Conservation (phyloP, 768 basidiomycete genomes). For the Pisolithus marmoratus region DNA sequence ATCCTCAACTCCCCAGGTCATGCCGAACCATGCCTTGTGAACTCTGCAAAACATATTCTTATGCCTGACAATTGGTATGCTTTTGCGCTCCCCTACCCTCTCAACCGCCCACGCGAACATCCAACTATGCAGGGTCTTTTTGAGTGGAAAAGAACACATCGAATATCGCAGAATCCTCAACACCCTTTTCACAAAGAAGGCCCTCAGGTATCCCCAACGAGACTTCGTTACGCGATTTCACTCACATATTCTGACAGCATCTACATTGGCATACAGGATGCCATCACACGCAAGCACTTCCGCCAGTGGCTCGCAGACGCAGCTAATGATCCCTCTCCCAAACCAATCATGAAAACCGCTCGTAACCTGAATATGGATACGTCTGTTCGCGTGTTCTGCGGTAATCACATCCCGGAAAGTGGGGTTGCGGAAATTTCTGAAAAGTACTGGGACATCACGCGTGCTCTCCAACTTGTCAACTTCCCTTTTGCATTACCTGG, state of each 20-base stretch:
- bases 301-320: slow-evolving; percentile 61
- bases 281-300: slow-evolving; percentile 73
- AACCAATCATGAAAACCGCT: slow-evolving; percentile 83
- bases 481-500: slow-evolving; percentile 94
- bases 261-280: slow-evolving; percentile 81
- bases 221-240: not conserved
- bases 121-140: slow-evolving; percentile 75
- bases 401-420: slow-evolving; percentile 77
- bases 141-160: slow-evolving; percentile 88
- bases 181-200: slow-evolving; percentile 88
- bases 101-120: not conserved
- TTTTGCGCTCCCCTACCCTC: slow-evolving; percentile 5
- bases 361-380: slow-evolving; percentile 97
- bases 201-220: slow-evolving; percentile 56
- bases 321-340: slow-evolving; percentile 39
- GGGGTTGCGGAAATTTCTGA: slow-evolving; percentile 78
- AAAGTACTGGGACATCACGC: slow-evolving; percentile 95
- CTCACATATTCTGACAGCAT: slow-evolving; percentile 41
- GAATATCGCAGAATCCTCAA: slow-evolving; percentile 92
- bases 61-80: slow-evolving; percentile 79
- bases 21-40: slow-evolving; percentile 91
- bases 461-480: slow-evolving; percentile 96
- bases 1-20: slow-evolving; percentile 91
- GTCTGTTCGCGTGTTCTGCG: slow-evolving; percentile 93
- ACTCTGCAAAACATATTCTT: slow-evolving; percentile 85